phyloP scores from a whole-genome alignment of 129 eudicot genomes.

The Apium graveolens region DNA sequence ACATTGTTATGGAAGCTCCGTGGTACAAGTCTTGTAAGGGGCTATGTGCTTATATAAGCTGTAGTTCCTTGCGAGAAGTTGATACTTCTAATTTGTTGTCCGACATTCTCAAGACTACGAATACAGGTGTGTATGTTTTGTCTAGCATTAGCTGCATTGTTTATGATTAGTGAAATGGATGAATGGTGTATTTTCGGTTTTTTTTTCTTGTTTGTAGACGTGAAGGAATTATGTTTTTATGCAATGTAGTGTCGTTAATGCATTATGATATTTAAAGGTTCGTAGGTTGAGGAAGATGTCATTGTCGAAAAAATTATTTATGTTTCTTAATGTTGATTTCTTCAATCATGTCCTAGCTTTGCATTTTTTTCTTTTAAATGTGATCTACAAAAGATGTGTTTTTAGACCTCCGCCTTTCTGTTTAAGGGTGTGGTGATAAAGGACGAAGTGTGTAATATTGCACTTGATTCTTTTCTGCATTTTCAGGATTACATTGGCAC shows the following conservation, averaged over 20 bases:
- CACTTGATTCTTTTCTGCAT: not conserved
- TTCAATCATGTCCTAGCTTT: not conserved
- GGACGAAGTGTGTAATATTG: not conserved
- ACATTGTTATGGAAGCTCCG: slow-evolving; percentile 72
- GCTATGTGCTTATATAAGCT: slow-evolving; percentile 90
- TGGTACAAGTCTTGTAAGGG: slow-evolving; percentile 85
- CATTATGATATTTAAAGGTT: not conserved
- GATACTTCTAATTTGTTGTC: slow-evolving; percentile 62
- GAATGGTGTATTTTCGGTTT: not conserved
- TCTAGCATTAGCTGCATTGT: not conserved
- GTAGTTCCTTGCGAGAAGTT: slow-evolving; percentile 76
- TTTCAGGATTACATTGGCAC: not conserved
- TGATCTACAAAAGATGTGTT: not conserved
- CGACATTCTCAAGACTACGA: slow-evolving; percentile 41
- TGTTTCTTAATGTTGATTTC: not conserved
- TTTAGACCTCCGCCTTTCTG: not conserved
- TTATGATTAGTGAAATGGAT: not conserved
- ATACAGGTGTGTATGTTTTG: slow-evolving; percentile 30
- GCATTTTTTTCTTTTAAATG: not conserved
- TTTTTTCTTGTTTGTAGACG: not conserved
- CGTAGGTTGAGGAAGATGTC: not conserved
- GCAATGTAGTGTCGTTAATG: not conserved
- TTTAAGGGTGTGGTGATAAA: not conserved
- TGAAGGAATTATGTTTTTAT: not conserved
- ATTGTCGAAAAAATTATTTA: not conserved